Percentiles rank a stretch among this genome's conserved stretches.
These are phyloP conservation scores for Blastomyces gilchristii DNA, from an alignment of 2,329 filamentous ascomycete species.

Conservation along the genomic window DNA sequence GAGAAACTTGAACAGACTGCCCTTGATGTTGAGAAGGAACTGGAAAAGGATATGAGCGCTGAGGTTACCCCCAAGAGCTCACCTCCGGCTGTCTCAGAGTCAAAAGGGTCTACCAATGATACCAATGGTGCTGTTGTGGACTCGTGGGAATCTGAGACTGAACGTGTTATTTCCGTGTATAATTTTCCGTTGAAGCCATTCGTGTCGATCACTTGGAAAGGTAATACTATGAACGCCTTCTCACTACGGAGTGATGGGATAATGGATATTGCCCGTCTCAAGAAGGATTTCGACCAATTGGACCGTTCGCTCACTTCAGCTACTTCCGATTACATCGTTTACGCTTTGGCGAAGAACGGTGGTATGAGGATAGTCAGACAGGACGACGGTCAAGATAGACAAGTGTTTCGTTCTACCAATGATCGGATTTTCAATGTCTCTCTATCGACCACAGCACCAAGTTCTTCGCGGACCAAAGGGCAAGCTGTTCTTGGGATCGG, in stretches of 20 bases:
- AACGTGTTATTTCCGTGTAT: constrained; percentile 65
- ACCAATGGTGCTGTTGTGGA: constrained; percentile 12
- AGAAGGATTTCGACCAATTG: constrained; percentile 96
- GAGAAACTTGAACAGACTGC: constrained; percentile 31
- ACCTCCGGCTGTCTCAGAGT: constrained; percentile 25
- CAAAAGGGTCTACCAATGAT: constrained; percentile 45
- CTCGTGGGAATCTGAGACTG: constrained; percentile 51
- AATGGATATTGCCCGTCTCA: constrained; percentile 85
- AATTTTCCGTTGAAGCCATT: constrained; percentile 97
- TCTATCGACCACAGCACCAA: constrained; percentile 57
- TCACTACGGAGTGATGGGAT: constrained; percentile 67
- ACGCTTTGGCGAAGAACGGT: constrained; percentile 85
- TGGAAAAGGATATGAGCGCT: constrained; percentile 46
- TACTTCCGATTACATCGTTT: constrained; percentile 83
- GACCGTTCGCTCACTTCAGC: constrained; percentile 88
- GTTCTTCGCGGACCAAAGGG: constrained; percentile 46
- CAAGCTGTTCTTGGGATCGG: constrained; percentile 88
- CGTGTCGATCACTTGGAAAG: constrained; percentile 68
- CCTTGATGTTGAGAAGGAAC: constrained; percentile 36
- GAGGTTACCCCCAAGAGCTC: constrained; percentile 45
- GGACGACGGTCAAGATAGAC: constrained; percentile 82
- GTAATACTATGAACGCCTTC: constrained; percentile 40
- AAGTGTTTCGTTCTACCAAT: constrained; percentile 80
- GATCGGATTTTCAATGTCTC: constrained; percentile 94
- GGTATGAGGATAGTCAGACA: constrained; percentile 90